phyloP scores from a whole-genome alignment of 805 yeast species.

The Dipodascopsis uninucleata region DNA sequence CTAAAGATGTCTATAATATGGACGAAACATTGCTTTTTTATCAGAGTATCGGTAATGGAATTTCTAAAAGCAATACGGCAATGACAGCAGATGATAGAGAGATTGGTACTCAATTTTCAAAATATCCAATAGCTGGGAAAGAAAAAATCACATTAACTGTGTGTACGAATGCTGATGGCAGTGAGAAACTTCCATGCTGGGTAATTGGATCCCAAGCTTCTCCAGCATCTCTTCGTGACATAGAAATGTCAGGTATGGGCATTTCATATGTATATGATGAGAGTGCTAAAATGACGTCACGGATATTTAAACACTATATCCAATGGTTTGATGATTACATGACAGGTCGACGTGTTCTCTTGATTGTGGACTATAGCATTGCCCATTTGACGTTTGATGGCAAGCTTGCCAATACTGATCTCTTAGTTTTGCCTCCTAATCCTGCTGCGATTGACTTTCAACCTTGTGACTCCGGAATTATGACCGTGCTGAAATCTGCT shows the following conservation, averaged over 20 bases:
- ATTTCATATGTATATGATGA: conserved; percentile 16
- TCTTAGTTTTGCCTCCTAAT: conserved; percentile 18
- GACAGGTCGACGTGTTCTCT: conserved; percentile 20
- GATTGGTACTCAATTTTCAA: too few species aligned
- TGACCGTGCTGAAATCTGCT: conserved; percentile 16
- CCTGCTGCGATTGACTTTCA: conserved; percentile 7
- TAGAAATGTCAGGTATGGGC: conserved; percentile 13
- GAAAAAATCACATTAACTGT: conserved; percentile 15
- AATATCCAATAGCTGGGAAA: conserved; percentile 5
- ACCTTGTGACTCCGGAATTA: conserved; percentile 18
- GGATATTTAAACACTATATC: conserved; percentile 17
- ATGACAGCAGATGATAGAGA: too few species aligned
- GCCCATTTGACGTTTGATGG: conserved; percentile 14
- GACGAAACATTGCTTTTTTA: conserved; percentile 20
- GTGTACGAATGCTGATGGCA: conserved; percentile 22
- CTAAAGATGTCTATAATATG: conserved; percentile 17
- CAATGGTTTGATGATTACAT: conserved; percentile 22
- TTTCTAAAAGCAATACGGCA: too few species aligned
- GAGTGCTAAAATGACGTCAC: conserved; percentile 10
- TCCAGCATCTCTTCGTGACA: conserved; percentile 18
- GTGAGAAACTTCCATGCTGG: conserved; percentile 23
- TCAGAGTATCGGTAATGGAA: conserved; percentile 13
- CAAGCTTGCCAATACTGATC: conserved; percentile 15
- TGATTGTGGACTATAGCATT: conserved; percentile 19
- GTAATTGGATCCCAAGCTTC: conserved; percentile 6